Base-by-base conservation (phyloP, 2,329 filamentous ascomycete genomes). In the Penicillium thymicola region DNA sequence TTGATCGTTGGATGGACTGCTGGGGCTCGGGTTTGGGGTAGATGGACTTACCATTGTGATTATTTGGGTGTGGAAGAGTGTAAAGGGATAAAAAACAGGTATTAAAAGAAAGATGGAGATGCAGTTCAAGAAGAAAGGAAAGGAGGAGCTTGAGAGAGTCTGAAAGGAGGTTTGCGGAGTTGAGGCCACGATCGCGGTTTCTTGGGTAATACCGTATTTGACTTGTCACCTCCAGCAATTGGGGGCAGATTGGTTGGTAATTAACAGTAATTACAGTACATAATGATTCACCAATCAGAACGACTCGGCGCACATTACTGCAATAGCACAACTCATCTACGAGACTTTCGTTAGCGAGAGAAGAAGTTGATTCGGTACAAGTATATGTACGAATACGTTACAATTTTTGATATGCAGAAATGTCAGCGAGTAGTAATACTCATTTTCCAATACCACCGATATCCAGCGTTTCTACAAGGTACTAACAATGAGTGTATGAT, bases 141-240 rank as follows among this genome's bases (percentile, higher is more conserved):
- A 51, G 28, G 28, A 57, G 34, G 51, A 55, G 54, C 53, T 40
- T 54, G 57, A 59, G 34, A 49, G 54, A 18, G 42, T 42, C 51
- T 56, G 51, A 54, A 55, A 50, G 59, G 61, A 58, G 58, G 51
- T 59, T 63, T 63, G 61, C 59, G 64, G 63, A 64, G 64, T 61
- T 65, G 64, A 66, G 64, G 64, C 64, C 64, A 66, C 64, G 64
- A 66, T 66, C 64, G 48, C 64, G 64, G 60, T 65, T 66, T 65
- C 60, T 60, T 60, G 48, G 51, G 59, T 58, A 48, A 57, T 65
- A 64, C 60, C 51, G 63, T 66, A 64, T 34, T 36, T 16, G 48
- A 50, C 51, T 11, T 30, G 64, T 65, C 6, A 58, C 21, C 8
- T 5, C 34, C 7, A 6, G 36, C 21, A 10, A 10, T 32, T 42